Percentiles rank a stretch among this genome's conserved stretches.
These are phyloP conservation scores for Blastocystis sp. DNA, from an alignment of 352 stramenopile species.

Conservation along the genomic window DNA sequence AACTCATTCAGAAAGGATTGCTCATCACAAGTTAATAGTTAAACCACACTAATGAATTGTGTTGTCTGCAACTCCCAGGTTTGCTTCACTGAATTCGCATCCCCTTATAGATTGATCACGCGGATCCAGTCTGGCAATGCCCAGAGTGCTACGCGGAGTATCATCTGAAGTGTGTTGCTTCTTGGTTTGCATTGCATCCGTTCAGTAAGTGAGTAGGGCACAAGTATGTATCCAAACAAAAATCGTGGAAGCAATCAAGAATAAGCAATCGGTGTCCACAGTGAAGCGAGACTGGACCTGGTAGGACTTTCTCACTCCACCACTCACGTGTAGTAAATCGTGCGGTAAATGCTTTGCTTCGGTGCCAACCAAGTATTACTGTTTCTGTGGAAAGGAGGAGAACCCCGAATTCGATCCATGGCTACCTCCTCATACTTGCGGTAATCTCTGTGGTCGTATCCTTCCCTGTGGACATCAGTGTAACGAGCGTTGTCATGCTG, in stretches of 20 bases:
- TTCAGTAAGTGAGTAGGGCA: constrained; percentile 18
- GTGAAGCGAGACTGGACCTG: constrained; percentile 51
- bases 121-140: constrained; percentile 58
- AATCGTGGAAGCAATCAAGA: constrained; percentile 64
- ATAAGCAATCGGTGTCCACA: constrained; percentile 45
- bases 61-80: constrained; percentile 28
- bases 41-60: constrained; percentile 49
- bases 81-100: background rate
- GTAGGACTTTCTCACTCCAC: background rate
- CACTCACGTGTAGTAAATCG: constrained; percentile 26
- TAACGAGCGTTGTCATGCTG: constrained; percentile 69
- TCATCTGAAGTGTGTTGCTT: constrained; percentile 68
- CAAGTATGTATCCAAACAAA: constrained; percentile 66
- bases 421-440: constrained; percentile 62
- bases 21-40: no score
- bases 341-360: constrained; percentile 14
- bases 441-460: constrained; percentile 41
- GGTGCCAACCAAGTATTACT: constrained; percentile 53
- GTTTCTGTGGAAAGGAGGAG: constrained; percentile 70
- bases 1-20: no score
- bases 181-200: constrained; percentile 14
- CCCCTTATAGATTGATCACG: constrained; percentile 10
- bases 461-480: constrained; percentile 69
- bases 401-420: constrained; percentile 72
- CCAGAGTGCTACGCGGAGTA: constrained; percentile 46